Base-by-base conservation (phyloP, 2,329 filamentous ascomycete species). In the Calycina herbarum region DNA sequence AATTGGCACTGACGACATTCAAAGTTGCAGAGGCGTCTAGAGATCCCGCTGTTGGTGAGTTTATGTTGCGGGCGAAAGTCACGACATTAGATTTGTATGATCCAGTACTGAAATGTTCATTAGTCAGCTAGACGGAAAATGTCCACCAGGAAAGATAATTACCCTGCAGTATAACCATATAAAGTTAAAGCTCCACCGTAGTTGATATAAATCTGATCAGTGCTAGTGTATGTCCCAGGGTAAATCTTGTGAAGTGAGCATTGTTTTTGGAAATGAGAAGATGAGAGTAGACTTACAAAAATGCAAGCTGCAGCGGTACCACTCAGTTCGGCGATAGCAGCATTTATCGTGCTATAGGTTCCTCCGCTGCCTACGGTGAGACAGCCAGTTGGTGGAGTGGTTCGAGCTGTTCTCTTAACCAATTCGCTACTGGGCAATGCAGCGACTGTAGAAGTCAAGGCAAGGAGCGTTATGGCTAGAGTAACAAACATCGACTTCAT, bases 141-240 rank as follows among this genome's bases (percentile, higher is more conserved):
- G 7, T 7, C 6, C n/a, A 20, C 5, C 5, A 7, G 42, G 42
- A 6, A 20, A 48, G n/a, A 24, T 2, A 51, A 20, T 20, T 10
- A 51, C 45, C 11, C 45, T 4, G 73, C 72, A 1, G 84, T 85
- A 70, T 82, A 81, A n/a, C 84, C 84, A 67, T 84, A 85, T 5
- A 69, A 54, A 10, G 57, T 67, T 31, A 69, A 33, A 54, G 58
- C 45, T 13, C 64, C 67, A 11, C 20, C 40, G 38, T 67, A 66
- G 0, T 51, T 51, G 68, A 86, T 80, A 8, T 79, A 82, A 42
- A 86, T 51, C 45, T 51, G 45, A 20, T 51, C 74, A 15, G 79
- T 75, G 72, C 86, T 83, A 27, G 77, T 76, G 77, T 86, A 86
- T 51, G 81, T 85, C 2, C 84, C 84, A 40, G 79, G 75, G 68